Percentiles rank a stretch among this genome's conserved stretches.
These are phyloP conservation scores for Aphanoascus verrucosus DNA, from an alignment of 2,329 filamentous ascomycete genomes.

Conservation along the genomic window DNA sequence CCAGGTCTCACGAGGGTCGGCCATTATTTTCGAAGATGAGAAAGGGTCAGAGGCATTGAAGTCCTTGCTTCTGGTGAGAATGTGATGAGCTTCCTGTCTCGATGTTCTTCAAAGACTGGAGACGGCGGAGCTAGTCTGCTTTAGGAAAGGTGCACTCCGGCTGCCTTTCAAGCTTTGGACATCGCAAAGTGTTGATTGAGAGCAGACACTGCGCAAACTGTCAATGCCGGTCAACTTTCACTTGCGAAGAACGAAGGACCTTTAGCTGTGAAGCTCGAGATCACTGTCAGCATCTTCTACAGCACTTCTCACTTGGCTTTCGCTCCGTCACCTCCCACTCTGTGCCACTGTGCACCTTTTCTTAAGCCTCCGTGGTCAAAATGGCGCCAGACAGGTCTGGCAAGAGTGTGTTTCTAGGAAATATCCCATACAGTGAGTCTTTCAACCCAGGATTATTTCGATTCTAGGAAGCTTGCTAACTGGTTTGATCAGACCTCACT, in stretches of 20 bases:
- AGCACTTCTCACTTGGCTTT: not conserved
- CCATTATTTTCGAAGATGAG: constrained; percentile 5
- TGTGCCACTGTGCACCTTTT: not conserved
- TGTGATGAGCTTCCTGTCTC: not conserved
- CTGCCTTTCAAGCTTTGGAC: not conserved
- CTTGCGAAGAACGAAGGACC: not conserved
- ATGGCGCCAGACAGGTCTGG: constrained; percentile 38
- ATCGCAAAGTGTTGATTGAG: not conserved
- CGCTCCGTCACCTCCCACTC: not conserved
- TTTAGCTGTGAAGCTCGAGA: not conserved
- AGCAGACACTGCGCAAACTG: not conserved
- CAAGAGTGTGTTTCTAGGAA: constrained; percentile 40
- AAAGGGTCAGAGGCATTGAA: not conserved
- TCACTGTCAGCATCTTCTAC: not conserved
- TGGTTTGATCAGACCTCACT: constrained; percentile 58
- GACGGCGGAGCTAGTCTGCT: constrained; percentile 15
- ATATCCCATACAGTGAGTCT: constrained; percentile 60
- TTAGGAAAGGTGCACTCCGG: constrained; percentile 10
- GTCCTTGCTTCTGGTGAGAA: not conserved
- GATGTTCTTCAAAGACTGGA: constrained; percentile 13
- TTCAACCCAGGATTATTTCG: constrained; percentile 60
- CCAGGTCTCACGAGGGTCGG: constrained; percentile 56
- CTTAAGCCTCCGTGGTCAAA: constrained; percentile 14
- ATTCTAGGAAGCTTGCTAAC: constrained; percentile 29
- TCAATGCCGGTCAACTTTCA: not conserved